Evolutionary conservation across 192 early-diverging fungal species (phyloP).

Genomic region (Backusella mclennaniae): DNA sequence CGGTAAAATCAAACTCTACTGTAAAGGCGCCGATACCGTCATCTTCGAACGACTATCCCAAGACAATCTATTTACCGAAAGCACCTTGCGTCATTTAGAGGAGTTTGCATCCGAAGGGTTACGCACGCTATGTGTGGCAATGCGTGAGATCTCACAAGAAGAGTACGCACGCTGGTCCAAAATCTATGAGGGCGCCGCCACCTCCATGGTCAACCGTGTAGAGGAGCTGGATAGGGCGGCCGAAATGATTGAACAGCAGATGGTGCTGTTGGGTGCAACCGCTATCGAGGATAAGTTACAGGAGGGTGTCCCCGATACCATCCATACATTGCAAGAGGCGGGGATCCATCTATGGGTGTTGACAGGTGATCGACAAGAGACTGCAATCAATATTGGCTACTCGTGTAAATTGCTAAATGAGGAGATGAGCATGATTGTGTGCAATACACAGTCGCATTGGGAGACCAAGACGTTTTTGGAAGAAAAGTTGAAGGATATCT

Average conservation of each 20-base stretch:
- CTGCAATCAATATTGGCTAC: conserved; percentile 99
- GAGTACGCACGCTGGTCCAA: conserved; percentile 85
- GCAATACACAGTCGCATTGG: conserved; percentile 89
- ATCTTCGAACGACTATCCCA: conserved; percentile 86
- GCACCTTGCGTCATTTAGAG: conserved; percentile 77
- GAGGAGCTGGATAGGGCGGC: conserved; percentile 90
- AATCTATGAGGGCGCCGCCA: conserved; percentile 85
- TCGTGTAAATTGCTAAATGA: conserved; percentile 95
- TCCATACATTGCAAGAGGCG: conserved; percentile 91
- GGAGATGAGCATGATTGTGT: conserved; percentile 93
- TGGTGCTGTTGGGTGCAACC: conserved; percentile 92
- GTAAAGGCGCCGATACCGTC: conserved; percentile 98
- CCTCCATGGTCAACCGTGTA: conserved; percentile 85
- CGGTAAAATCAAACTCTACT: conserved; percentile 85
- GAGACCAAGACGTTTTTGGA: conserved; percentile 92
- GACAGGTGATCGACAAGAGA: conserved; percentile 98
- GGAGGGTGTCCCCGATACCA: conserved; percentile 98
- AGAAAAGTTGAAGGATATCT: conserved; percentile 81
- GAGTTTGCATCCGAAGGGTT: conserved; percentile 96
- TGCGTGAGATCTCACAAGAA: conserved; percentile 85
- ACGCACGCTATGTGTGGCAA: conserved; percentile 93
- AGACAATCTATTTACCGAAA: conserved; percentile 60
- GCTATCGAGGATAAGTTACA: conserved; percentile 99
- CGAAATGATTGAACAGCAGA: conserved; percentile 92
- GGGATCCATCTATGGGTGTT: conserved; percentile 98